Percentiles rank a stretch among this genome's conserved stretches.
phyloP scores from a whole-genome alignment of 1,284 basidiomycete genomes.

The Tilletia indica region DNA sequence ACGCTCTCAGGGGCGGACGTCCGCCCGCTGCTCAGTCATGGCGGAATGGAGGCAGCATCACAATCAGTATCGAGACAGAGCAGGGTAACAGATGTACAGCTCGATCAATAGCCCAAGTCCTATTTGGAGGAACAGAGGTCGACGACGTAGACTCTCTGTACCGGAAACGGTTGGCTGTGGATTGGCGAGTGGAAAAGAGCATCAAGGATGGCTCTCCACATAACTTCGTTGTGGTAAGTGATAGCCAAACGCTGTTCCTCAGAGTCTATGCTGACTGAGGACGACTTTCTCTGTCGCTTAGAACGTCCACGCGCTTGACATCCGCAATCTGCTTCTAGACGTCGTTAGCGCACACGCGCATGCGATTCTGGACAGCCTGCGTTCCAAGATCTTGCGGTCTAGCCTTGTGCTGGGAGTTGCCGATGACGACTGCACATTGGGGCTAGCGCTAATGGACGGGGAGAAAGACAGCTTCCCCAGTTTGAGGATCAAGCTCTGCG shows the following conservation, averaged over 20 bases:
- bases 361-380: constrained; percentile 18
- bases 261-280: too few relatives aligned
- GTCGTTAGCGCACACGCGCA: constrained; percentile 19
- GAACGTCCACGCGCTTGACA: constrained; percentile 21
- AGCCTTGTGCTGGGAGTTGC: neutral
- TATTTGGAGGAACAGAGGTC: neutral
- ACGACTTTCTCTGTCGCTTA: neutral
- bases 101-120: neutral
- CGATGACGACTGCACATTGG: neutral
- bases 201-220: neutral
- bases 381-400: constrained; percentile 7
- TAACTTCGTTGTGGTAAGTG: neutral
- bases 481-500: constrained; percentile 17
- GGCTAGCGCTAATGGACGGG: neutral
- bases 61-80: neutral
- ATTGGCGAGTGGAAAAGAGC: constrained; percentile 23
- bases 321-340: constrained; percentile 20
- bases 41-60: constrained; percentile 2
- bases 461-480: neutral
- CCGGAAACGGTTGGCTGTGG: constrained; percentile 15
- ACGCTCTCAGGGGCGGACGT: neutral
- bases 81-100: neutral
- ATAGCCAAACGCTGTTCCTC: too few relatives aligned
- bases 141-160: neutral
- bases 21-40: neutral